A percentile compares a stretch with the other conserved stretches of the same genome.
phyloP scores from a whole-genome alignment of 2,329 filamentous ascomycete species.

The Diaporthe velutina region DNA sequence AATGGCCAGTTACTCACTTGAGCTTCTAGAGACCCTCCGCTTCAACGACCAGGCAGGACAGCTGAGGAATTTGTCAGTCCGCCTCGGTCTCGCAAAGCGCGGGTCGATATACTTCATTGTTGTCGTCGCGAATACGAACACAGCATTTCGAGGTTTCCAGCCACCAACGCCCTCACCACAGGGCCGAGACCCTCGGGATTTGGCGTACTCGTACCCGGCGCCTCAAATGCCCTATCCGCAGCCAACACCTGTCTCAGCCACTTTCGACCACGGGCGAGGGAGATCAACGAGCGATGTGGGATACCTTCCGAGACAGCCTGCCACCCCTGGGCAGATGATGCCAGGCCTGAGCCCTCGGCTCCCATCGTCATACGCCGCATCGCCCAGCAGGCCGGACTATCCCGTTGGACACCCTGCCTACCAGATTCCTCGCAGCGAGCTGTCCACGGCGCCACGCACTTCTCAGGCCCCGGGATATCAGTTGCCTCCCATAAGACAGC shows the following conservation, averaged over 20 bases:
- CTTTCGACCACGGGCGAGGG: slow-evolving; percentile 60
- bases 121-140: slow-evolving; percentile 56
- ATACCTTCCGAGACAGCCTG: slow-evolving; percentile 45
- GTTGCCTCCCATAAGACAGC: slow-evolving; percentile 62
- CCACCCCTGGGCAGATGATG: slow-evolving; percentile 48
- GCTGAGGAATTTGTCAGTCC: slow-evolving; percentile 61
- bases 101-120: slow-evolving; percentile 75
- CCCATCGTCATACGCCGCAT: slow-evolving; percentile 60
- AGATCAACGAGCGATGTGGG: slow-evolving; percentile 51
- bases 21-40: slow-evolving; percentile 67
- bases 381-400: slow-evolving; percentile 60
- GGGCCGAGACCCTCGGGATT: slow-evolving; percentile 56
- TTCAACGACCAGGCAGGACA: slow-evolving; percentile 67
- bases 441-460: slow-evolving; percentile 51
- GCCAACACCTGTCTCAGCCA: slow-evolving; percentile 59
- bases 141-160: slow-evolving; percentile 53
- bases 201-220: slow-evolving; percentile 57
- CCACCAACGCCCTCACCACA: slow-evolving; percentile 62
- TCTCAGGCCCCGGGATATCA: slow-evolving; percentile 55
- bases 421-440: slow-evolving; percentile 67
- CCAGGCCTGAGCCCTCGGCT: slow-evolving; percentile 57
- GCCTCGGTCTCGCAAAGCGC: slow-evolving; percentile 69
- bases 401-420: slow-evolving; percentile 59
- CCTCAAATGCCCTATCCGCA: slow-evolving; percentile 55
- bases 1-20: slow-evolving; percentile 63